phyloP scores from a whole-genome alignment of 306 rosid genomes.

The Fragaria ananassa region DNA sequence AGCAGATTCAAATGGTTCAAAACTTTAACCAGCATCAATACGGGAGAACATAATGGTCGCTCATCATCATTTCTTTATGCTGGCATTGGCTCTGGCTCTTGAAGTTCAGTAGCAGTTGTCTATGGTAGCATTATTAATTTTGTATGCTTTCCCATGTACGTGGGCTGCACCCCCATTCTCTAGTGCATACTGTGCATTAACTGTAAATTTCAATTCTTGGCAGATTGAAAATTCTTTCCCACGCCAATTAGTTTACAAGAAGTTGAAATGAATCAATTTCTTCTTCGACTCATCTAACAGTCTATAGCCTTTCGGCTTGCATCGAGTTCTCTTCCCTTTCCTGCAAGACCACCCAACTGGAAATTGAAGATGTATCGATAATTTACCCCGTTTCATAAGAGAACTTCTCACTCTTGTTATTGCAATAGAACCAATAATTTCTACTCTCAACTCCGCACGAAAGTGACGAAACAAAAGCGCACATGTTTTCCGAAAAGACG shows the following conservation, averaged over 20 bases:
- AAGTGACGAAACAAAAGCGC: no score
- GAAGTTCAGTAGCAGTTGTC: background rate
- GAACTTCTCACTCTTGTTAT: background rate
- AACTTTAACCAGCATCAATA: background rate
- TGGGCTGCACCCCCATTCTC: background rate
- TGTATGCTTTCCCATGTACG: background rate
- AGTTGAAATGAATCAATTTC: background rate
- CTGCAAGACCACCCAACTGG: background rate
- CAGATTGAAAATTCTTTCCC: background rate
- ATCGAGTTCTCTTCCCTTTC: background rate
- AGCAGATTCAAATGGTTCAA: background rate
- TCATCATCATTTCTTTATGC: background rate
- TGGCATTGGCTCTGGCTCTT: no score
- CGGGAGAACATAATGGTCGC: background rate
- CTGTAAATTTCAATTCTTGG: background rate
- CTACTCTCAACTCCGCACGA: no score
- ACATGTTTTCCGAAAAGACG: no score
- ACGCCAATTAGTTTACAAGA: background rate
- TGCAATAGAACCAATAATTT: background rate
- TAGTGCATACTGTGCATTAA: background rate
- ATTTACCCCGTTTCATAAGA: background rate
- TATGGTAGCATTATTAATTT: background rate
- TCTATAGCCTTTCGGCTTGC: background rate
- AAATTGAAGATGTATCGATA: no score
- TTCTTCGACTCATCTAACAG: background rate